Percentiles rank a stretch among this genome's conserved stretches.
These are phyloP conservation scores for Trichoderma guizhouense DNA, from an alignment of 2,329 filamentous ascomycete genomes.

Conservation along the genomic window DNA sequence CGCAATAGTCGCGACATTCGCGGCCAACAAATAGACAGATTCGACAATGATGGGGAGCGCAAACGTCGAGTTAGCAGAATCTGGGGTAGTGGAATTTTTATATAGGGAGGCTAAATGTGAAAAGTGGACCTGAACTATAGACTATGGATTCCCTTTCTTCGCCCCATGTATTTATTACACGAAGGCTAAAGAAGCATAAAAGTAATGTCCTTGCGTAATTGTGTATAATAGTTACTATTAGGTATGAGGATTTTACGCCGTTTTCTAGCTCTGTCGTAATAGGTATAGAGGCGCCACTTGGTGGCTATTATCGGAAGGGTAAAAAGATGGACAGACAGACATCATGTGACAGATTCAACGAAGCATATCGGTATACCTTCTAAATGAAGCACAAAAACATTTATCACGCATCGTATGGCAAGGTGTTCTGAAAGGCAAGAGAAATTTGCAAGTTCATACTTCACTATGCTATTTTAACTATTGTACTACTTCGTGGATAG, in stretches of 20 bases:
- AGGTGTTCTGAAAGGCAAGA: not conserved
- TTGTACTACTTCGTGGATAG: too few relatives aligned
- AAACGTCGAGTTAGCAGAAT: not conserved
- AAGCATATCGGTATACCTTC: too few relatives aligned
- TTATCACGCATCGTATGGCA: not conserved
- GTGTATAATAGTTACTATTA: not conserved
- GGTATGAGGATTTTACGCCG: not conserved
- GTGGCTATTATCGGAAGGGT: not conserved
- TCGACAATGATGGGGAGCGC: not conserved
- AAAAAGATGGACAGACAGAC: not conserved
- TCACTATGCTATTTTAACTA: not conserved
- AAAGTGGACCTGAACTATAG: not conserved
- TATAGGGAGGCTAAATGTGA: not conserved
- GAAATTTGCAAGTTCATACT: not conserved
- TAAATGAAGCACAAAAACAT: too few relatives aligned
- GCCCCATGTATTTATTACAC: not conserved
- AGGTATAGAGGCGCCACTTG: not conserved
- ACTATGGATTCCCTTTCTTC: too few relatives aligned
- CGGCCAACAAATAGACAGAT: not conserved
- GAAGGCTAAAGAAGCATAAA: not conserved
- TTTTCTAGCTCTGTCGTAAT: not conserved
- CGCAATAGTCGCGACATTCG: not conserved
- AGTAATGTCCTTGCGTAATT: not conserved
- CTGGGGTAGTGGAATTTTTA: not conserved
- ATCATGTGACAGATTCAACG: too few relatives aligned